Evolutionary conservation across 352 stramenopile genomes (phyloP), one percentile per base, ranked within the genome.

Genomic region (Saprolegnia diclina): DNA sequence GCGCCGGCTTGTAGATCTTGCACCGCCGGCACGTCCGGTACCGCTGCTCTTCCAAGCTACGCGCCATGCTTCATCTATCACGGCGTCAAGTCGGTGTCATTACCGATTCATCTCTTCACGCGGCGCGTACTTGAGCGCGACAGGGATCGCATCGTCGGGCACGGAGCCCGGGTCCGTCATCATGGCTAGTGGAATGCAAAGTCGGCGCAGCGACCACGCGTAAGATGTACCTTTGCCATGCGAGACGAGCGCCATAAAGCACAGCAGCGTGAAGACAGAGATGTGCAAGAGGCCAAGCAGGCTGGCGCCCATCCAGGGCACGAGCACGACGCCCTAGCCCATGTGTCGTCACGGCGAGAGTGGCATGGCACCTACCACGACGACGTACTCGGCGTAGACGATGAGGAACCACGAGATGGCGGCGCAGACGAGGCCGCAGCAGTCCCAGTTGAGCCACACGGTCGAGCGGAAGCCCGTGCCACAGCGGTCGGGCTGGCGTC

Each of bases 81-180:
- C 5, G 18, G 11, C 14, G 48, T 64, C 11, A 64, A 44, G 10
- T 71, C 42, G n/a, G n/a, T n/a, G n/a, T n/a, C n/a, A n/a, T n/a
- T 18, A 92, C 87, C 83, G 72, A 21, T 74, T 53, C 29, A 92
- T 79, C 50, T 95, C 85, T 52, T 93, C 85, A 67, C 91, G 92
- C 1, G 84, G 79, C 19, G 80, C 80, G 61, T 92, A 77, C 21
- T 84, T 79, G 24, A 94, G 74, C 26, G 82, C 83, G 7, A 91
- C 65, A 10, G 97, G 97, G 52, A 94, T 76, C 1, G 97, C 97
- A 70, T 96, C 90, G 42, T 96, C 91, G 1, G 96, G 96, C 0
- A 99, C 97, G 55, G 95, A 94, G 42, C 97, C 97, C 6, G 97
- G 97, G 77, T 99, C 94, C 18, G 96, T 99, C 38, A 97, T 89